These are phyloP conservation scores for Pulicaria dysenterica DNA, from an alignment of 129 eudicot genomes.

Conservation along the genomic window DNA sequence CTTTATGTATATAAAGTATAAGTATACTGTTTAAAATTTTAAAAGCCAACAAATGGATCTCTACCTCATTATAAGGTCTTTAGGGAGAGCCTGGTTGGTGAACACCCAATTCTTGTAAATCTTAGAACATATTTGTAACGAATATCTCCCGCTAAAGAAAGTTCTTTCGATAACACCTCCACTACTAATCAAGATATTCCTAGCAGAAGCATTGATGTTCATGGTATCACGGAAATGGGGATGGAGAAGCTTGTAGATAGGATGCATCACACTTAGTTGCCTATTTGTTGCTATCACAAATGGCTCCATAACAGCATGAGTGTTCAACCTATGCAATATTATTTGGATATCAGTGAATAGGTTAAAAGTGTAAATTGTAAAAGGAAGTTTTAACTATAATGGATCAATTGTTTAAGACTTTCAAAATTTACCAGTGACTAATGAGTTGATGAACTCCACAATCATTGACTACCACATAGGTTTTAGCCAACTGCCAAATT, in stretches of 20 bases:
- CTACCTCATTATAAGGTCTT: constrained; percentile 59
- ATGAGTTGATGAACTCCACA: constrained; percentile 58
- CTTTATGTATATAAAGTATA: not conserved
- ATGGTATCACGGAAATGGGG: constrained; percentile 64
- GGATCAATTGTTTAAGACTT: not conserved
- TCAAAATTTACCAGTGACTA: constrained; percentile 43
- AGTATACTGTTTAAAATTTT: not conserved
- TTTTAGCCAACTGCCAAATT: constrained; percentile 60
- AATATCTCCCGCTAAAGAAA: constrained; percentile 41
- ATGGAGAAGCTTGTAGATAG: constrained; percentile 49
- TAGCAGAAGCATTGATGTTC: constrained; percentile 50
- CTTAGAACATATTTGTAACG: constrained; percentile 40
- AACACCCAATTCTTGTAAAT: too few species aligned
- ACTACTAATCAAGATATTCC: constrained; percentile 48
- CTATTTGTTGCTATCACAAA: constrained; percentile 55
- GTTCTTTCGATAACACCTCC: constrained; percentile 48
- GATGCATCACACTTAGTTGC: constrained; percentile 57
- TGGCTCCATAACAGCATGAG: constrained; percentile 66
- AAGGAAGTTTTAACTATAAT: too few species aligned
- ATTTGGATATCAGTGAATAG: too few species aligned
- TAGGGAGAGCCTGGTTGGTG: constrained; percentile 46
- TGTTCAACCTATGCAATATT: constrained; percentile 47
- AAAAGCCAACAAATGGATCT: not conserved
- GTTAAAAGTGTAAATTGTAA: not conserved
- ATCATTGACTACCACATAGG: constrained; percentile 52